These are phyloP conservation scores for Nasturtium officinale DNA, from an alignment of 345 rosid species.

Conservation along the genomic window DNA sequence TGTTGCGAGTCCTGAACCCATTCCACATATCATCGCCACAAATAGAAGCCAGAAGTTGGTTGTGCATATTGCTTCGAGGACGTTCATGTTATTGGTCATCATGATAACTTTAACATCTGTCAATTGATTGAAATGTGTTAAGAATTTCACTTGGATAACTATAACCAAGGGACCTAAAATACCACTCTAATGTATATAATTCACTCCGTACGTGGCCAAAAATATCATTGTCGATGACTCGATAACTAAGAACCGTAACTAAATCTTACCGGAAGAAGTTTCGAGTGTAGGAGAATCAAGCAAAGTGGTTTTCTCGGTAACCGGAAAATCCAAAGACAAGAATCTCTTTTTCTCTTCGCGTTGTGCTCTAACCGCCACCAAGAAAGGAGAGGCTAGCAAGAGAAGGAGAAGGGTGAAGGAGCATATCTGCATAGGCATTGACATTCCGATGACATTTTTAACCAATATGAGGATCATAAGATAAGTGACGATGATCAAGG, in stretches of 20 bases:
- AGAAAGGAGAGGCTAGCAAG: slow-evolving; percentile 65
- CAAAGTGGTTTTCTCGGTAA: slow-evolving; percentile 16
- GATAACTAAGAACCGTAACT: background rate
- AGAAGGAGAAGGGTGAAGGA: slow-evolving; percentile 53
- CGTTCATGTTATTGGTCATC: slow-evolving; percentile 51
- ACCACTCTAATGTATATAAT: background rate
- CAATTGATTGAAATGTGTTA: slow-evolving; percentile 16
- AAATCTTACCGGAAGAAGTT: slow-evolving; percentile 30
- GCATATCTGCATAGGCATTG: slow-evolving; percentile 49
- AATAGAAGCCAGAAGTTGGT: slow-evolving; percentile 79
- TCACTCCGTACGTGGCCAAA: background rate
- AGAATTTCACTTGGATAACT: background rate
- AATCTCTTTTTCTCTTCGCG: slow-evolving; percentile 46
- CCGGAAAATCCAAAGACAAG: slow-evolving; percentile 37
- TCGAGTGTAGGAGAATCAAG: slow-evolving; percentile 29
- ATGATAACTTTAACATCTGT: slow-evolving; percentile 23
- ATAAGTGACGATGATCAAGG: slow-evolving; percentile 64
- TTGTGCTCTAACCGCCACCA: slow-evolving; percentile 60
- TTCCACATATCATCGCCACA: slow-evolving; percentile 71
- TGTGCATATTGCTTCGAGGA: slow-evolving; percentile 57
- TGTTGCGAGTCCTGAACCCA: slow-evolving; percentile 84
- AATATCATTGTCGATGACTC: background rate
- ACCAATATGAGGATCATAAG: slow-evolving; percentile 60
- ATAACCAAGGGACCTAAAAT: background rate
- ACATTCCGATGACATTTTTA: slow-evolving; percentile 55